phyloP scores from a whole-genome alignment of 495 filamentous ascomycete species.

The Penicillium coffeae region DNA sequence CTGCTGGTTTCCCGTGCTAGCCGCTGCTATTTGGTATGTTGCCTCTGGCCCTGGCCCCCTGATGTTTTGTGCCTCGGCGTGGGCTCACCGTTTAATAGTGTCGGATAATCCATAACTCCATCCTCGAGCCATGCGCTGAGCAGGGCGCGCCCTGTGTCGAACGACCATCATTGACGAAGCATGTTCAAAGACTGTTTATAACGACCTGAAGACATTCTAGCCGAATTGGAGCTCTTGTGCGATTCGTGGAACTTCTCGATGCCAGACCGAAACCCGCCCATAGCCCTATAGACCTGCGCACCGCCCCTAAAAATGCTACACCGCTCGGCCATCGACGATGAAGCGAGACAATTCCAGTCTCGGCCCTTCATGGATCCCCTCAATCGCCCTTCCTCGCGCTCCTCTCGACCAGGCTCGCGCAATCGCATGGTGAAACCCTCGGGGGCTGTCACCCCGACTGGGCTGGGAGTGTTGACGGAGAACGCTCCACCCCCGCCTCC shows the following conservation, averaged over 20 bases:
- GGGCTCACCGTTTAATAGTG: not conserved
- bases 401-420: slow-evolving; percentile 22
- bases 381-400: slow-evolving; percentile 19
- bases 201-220: not conserved
- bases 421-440: slow-evolving; percentile 18
- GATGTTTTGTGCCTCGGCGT: not conserved
- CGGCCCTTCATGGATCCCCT: slow-evolving; percentile 15
- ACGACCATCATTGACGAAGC: not conserved
- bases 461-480: slow-evolving; percentile 18
- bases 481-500: slow-evolving; percentile 10
- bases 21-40: too few species aligned
- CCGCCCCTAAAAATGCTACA: slow-evolving; percentile 23
- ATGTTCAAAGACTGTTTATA: not conserved
- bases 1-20: too few species aligned
- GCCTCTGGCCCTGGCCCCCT: not conserved
- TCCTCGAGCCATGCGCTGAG: not conserved
- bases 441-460: slow-evolving; percentile 14
- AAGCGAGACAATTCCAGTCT: slow-evolving; percentile 20
- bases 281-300: slow-evolving; percentile 1
- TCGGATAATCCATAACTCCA: not conserved
- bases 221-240: not conserved
- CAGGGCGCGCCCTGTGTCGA: not conserved
- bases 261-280: slow-evolving; percentile 2
- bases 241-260: slow-evolving; percentile 9
- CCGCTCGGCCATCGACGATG: slow-evolving; percentile 26